Conservation (phyloP, 2,329 filamentous ascomycete species). For the Waltergamsia citrina region DNA sequence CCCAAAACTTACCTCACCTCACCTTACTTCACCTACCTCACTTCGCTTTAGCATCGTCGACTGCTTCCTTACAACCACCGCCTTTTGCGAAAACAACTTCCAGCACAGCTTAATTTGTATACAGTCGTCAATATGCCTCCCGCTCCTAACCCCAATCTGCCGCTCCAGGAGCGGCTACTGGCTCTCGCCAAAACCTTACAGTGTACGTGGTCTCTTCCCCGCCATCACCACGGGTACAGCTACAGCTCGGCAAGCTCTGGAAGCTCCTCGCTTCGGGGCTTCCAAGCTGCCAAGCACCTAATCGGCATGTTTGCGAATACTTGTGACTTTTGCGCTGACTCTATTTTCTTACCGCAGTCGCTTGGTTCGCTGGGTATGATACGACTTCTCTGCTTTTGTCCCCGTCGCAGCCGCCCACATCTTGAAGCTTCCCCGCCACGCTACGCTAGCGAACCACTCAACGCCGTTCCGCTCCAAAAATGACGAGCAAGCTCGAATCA, state of each 20-base stretch:
- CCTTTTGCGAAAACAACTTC: neutral
- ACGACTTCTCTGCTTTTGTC: conserved; percentile 8
- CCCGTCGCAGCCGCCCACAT: conserved; percentile 2
- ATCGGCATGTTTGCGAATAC: no score
- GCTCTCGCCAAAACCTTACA: conserved; percentile 82
- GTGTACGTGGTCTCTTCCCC: conserved; percentile 50
- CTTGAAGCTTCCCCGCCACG: conserved; percentile 5
- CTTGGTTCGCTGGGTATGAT: conserved; percentile 74
- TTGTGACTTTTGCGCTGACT: no score
- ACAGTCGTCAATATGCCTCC: conserved; percentile 48
- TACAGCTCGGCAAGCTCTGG: no score
- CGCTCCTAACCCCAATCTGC: conserved; percentile 52
- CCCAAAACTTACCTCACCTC: neutral
- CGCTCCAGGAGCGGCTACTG: conserved; percentile 66
- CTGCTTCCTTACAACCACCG: neutral
- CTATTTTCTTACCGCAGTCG: conserved; percentile 48
- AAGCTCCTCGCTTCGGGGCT: no score
- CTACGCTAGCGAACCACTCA: neutral
- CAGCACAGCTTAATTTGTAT: neutral
- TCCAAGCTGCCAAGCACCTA: no score
- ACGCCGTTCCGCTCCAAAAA: neutral
- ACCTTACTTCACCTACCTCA: neutral
- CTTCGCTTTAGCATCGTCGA: neutral
- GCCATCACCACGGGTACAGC: no score
- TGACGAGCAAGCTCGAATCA: neutral